Evolutionary conservation across 2,329 filamentous ascomycete genomes (phyloP), one percentile per base, ranked within the genome.

Genomic region (Tympanopsis confertula): DNA sequence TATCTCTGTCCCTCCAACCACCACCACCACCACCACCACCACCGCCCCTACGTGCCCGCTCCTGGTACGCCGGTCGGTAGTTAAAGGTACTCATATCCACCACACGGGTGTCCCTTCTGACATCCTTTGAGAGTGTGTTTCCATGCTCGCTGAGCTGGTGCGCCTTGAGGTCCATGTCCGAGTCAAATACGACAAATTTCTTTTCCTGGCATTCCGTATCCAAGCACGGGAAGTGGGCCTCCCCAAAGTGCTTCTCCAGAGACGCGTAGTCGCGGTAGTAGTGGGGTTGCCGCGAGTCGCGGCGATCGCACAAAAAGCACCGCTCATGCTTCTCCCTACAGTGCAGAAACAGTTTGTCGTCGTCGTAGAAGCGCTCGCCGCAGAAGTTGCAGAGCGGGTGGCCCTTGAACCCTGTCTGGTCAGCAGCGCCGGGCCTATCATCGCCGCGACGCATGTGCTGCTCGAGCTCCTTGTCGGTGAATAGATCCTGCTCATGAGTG

Each of bases 381-480:
- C 91, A 98, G 61, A 98, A 98, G 4, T 78, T 84, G 58, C 91
- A 98, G 38, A 95, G 75, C 0, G 91, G 91, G 54, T 98, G 91
- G 5, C 91, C 91, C 55, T 83, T 91, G 64, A 98, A 98, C 1
- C 91, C 91, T 19, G 85, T 95, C 64, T 96, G 91, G 50, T 95
- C 86, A 26, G 83, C 68, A 0, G 88, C 82, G 22, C 91, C 89
- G 3, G 89, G 88, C 45, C 82, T 82, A 55, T 96, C 86, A 51
- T 98, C 91, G 41, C 91, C 91, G 44, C 82, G 78, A 44, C 77
- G 83, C 71, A 96, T 93, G 57, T 98, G 91, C 50, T 77, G 83
- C 47, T 84, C 78, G 36, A 96, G 67, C 47, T 89, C 86, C 44
- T 79, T 74, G 43, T 78, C 72, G 1, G 84, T 82, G 56, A 95